Conservation (phyloP, 2,329 filamentous ascomycete genomes). For the Fusarium nanum region DNA sequence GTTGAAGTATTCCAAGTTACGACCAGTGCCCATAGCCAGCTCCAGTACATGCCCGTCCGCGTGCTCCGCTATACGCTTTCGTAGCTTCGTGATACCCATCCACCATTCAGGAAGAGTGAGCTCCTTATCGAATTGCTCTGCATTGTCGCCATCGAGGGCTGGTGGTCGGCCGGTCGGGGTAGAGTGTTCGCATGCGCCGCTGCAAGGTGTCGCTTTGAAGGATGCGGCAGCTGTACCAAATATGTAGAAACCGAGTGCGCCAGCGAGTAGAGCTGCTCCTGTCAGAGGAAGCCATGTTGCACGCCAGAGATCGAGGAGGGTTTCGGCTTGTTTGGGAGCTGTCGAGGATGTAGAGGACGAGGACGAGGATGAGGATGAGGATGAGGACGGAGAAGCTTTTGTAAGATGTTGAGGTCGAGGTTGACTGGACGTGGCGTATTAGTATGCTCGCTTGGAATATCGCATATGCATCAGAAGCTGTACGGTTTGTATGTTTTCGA, state of each 20-base stretch:
- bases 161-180: constrained; percentile 62
- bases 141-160: constrained; percentile 59
- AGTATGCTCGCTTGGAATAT: constrained; percentile 5
- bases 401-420: constrained; percentile 10
- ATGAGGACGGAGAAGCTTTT: constrained; percentile 10
- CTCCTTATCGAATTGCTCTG: constrained; percentile 67
- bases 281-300: constrained; percentile 59
- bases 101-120: constrained; percentile 68
- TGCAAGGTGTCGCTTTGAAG: constrained; percentile 44
- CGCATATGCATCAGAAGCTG: not conserved
- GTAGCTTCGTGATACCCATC: constrained; percentile 65
- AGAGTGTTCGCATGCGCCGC: constrained; percentile 50
- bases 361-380: not conserved
- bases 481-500: constrained; percentile 50
- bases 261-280: constrained; percentile 59
- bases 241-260: constrained; percentile 62
- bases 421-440: constrained; percentile 31
- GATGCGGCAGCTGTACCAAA: constrained; percentile 54
- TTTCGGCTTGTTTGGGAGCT: constrained; percentile 46
- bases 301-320: constrained; percentile 53
- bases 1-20: constrained; percentile 69
- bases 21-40: constrained; percentile 71
- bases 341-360: constrained; percentile 19
- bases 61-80: constrained; percentile 59
- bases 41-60: constrained; percentile 70